Evolutionary conservation across 139 green algal species (phyloP), one percentile per base, ranked within the genome.

Genomic region (Chlorella ohadii): DNA sequence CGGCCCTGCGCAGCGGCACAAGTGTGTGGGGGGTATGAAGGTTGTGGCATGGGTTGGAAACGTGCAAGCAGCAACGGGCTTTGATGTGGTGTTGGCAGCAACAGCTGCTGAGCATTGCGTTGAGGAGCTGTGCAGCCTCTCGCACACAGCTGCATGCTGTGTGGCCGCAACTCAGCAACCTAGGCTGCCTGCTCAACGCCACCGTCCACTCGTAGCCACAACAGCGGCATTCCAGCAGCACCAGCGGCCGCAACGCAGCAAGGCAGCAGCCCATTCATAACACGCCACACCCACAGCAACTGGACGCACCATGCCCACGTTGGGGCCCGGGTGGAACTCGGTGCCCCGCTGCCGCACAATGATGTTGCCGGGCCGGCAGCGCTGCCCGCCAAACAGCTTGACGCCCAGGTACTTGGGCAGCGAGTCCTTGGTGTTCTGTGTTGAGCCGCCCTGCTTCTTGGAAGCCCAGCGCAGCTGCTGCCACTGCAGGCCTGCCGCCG

Each of bases 301-400:
- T 9, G 65, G n/a, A n/a, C 85, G 72, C 73, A 95, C 94, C 90
- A 98, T 94, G 73, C 94, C 96, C 3, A 98, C 94, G 84, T 95
- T 94, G 13, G 89, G 0, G 0, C 96, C 96, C 11, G 95, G 90
- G 65, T 98, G 92, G 74, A 95, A 98, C 55, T 93, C 90, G 19
- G 95, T 98, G n/a, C 96, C 96, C 20, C 96, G 90, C 86, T 99
- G 96, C 33, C 95, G 86, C 63, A 98, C 89, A 31, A 99, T 96
- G 85, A 99, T 98, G 88, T 98, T 96, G 7, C 96, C 96, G 0
- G 97, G 88, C 17, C 93, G 92, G 28, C 89, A 91, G 4, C 91
- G 74, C 87, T 98, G 90, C 28, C 95, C 95, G 28, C 90, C 93
- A 78, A 75, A 94, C 74, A 98, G 90, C 83, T 99, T 99, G 19